A percentile compares a stretch with the other conserved stretches of the same genome.
These are phyloP conservation scores for Paspalum notatum DNA, from an alignment of 176 grass and related monocot genomes.

Conservation along the genomic window DNA sequence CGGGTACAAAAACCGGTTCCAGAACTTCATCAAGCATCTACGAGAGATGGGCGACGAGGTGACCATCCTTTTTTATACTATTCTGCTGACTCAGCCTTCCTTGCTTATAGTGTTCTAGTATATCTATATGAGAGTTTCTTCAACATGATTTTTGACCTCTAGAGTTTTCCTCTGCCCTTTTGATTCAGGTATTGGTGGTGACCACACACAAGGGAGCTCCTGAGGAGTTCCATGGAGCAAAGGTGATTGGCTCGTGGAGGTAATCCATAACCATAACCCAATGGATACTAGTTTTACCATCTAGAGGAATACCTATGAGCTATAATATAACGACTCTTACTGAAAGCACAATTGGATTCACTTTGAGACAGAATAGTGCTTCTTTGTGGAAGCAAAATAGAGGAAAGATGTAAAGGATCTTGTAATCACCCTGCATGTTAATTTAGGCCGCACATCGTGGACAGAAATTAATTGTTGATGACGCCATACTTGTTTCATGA, in stretches of 20 bases:
- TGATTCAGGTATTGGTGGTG: slow-evolving; percentile 81
- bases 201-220: slow-evolving; percentile 94
- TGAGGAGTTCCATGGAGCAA: slow-evolving; percentile 91
- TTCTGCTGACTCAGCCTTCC: neutral
- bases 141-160: slow-evolving; percentile 6
- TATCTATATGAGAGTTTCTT: slow-evolving; percentile 6
- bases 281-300: neutral
- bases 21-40: slow-evolving; percentile 98
- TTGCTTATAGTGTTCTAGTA: neutral
- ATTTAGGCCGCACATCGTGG: neutral
- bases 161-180: slow-evolving; percentile 20
- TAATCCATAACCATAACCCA: slow-evolving; percentile 51
- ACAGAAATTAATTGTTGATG: neutral
- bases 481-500: neutral
- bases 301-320: neutral
- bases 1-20: slow-evolving; percentile 94
- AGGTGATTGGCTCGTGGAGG: slow-evolving; percentile 96
- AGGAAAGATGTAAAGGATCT: neutral
- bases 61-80: neutral
- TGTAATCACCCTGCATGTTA: neutral
- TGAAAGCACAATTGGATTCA: slow-evolving; percentile 14
- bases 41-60: slow-evolving; percentile 98
- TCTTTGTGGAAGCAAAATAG: neutral
- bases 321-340: neutral
- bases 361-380: neutral